Base-by-base conservation (phyloP, 306 rosid genomes). In the Lathyrus tuberosus region DNA sequence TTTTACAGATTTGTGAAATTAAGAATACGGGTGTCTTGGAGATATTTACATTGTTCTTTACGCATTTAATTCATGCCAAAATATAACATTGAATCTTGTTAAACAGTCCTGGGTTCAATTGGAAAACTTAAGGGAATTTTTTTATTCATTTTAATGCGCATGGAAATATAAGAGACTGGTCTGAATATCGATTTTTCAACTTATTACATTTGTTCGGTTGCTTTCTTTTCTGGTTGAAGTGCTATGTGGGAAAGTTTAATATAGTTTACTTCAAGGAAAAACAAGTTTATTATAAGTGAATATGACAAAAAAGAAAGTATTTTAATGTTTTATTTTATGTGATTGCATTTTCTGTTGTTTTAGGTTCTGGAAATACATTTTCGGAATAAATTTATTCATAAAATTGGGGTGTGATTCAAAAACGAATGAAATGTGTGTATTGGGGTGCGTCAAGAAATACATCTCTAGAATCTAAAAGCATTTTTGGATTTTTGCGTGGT, bases 141-240 rank as follows among this genome's bases (percentile, higher is more conserved):
- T 37, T 5, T 38, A 48, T 48, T 26, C 35, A 40, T 67, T 61
- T 72, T 42, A 12, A 66, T 41, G 46, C 35, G 4, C 40, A 31
- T 53, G 47, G 53, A 33, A 67, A 42, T 79, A 33, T 67, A 24
- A 24, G 46, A 46, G 15, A 59, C 60, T 67, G 28, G 65, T 38
- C 12, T 51, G 57, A 30, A 28, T 20, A 37, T 58, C 31, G 46
- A 66, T 59, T 54, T 65, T 40, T 71, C 42, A 8, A 20, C 40
- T 57, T 65, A 67, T 56, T 54, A 43, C 48, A 15, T 43, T 17
- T 43, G 31, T 33, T 37, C 16, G 11, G 48, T 47, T 48, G 20
- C 30, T 35, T 70, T 56, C 47, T 30, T 37, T 61, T 70, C 62
- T 70, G 72, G 44, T 63, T 37, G 48, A 78, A 53, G 48, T 71